Evolutionary conservation across 2,329 filamentous ascomycete species (phyloP).

Genomic region (Aspergillus brasiliensis): DNA sequence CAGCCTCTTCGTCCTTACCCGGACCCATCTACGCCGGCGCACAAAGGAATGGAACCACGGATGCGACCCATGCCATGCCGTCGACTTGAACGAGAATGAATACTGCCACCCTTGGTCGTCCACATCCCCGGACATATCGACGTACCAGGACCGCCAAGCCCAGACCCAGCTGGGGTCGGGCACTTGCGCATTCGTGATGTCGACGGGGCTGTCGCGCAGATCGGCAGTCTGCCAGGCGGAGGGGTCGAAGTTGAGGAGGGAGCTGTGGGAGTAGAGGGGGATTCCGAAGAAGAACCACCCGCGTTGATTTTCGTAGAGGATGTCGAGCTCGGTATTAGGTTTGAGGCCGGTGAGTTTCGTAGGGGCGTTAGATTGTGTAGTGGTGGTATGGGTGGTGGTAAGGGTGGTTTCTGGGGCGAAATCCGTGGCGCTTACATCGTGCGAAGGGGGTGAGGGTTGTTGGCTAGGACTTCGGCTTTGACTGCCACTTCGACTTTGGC

Average conservation of each 20-base stretch:
- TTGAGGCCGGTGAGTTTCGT: conserved; percentile 23
- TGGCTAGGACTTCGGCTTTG: not conserved
- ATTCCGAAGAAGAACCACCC: conserved; percentile 87
- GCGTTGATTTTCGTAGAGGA: conserved; percentile 94
- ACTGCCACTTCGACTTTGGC: too few species aligned
- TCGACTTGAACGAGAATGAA: conserved; percentile 79
- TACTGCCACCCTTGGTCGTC: conserved; percentile 97
- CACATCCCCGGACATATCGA: conserved; percentile 76
- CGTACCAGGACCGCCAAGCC: conserved; percentile 73
- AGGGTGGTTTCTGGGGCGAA: conserved; percentile 8
- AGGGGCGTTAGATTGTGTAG: not conserved
- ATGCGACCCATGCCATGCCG: conserved; percentile 83
- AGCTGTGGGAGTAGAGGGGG: conserved; percentile 83
- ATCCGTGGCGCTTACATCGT: conserved; percentile 19
- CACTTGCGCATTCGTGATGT: conserved; percentile 84
- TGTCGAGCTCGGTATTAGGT: conserved; percentile 65
- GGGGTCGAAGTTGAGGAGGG: conserved; percentile 83
- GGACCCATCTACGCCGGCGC: conserved; percentile 82
- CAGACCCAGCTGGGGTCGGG: conserved; percentile 96
- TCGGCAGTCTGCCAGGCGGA: conserved; percentile 77
- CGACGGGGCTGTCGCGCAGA: conserved; percentile 60
- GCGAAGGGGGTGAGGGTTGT: not conserved
- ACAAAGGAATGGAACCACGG: conserved; percentile 96
- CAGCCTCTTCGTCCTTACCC: conserved; percentile 71
- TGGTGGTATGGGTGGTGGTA: conserved; percentile 3